Evolutionary conservation across 176 grass and related monocot genomes (phyloP).

Genomic region (Canna indica): DNA sequence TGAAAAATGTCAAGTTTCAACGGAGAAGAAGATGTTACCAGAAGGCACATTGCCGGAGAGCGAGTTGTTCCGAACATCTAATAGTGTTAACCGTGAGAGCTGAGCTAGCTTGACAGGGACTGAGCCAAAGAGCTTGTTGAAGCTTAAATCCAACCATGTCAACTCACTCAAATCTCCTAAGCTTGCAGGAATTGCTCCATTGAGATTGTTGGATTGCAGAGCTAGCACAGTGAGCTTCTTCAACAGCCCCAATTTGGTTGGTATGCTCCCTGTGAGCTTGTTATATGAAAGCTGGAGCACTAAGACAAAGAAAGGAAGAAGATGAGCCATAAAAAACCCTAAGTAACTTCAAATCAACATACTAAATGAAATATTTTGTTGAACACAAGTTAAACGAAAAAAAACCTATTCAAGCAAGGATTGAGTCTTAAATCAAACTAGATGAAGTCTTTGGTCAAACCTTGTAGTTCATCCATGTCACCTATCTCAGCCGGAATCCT

Average conservation of each 20-base stretch:
- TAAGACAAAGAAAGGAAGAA: slow-evolving; percentile 20
- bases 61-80: slow-evolving; percentile 63
- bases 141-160: slow-evolving; percentile 71
- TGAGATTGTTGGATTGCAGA: slow-evolving; percentile 65
- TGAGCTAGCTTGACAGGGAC: slow-evolving; percentile 55
- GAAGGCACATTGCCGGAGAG: slow-evolving; percentile 73
- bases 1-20: too few relatives aligned
- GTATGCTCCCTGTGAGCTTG: slow-evolving; percentile 62
- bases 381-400: too few relatives aligned
- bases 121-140: slow-evolving; percentile 63
- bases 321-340: background rate
- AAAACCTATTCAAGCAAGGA: too few relatives aligned
- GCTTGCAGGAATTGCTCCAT: slow-evolving; percentile 60
- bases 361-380: too few relatives aligned
- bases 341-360: too few relatives aligned
- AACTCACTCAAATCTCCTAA: slow-evolving; percentile 44
- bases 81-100: slow-evolving; percentile 30
- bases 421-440: too few relatives aligned
- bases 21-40: slow-evolving; percentile 48
- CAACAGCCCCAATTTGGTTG: slow-evolving; percentile 48
- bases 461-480: slow-evolving; percentile 49
- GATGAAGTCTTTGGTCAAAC: slow-evolving; percentile 34
- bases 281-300: slow-evolving; percentile 81
- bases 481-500: slow-evolving; percentile 50
- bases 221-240: slow-evolving; percentile 64